Percentiles rank a stretch among this genome's conserved stretches.
These are phyloP conservation scores for Leucocoprinus sp. DNA, from an alignment of 768 basidiomycete species.

Conservation along the genomic window DNA sequence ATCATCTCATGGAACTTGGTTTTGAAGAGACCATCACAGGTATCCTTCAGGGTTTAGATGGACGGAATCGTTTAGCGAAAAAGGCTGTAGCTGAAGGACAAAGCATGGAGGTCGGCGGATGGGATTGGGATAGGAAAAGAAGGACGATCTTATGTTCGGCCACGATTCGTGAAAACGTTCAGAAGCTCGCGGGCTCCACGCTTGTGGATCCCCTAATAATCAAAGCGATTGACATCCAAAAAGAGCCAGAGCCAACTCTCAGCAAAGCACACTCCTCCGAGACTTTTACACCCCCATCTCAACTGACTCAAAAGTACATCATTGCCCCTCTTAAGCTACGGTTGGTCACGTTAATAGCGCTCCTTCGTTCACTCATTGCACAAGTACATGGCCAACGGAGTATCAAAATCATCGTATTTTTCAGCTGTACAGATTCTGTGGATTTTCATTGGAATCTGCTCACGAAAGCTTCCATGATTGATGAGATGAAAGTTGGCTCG, in stretches of 20 bases:
- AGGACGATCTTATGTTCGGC: constrained; percentile 94
- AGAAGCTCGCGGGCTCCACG: constrained; percentile 82
- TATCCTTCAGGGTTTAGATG: constrained; percentile 82
- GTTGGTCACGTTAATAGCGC: constrained; percentile 82
- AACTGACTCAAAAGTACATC: constrained; percentile 86
- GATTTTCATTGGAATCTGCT: constrained; percentile 93
- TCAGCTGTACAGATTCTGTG: constrained; percentile 96
- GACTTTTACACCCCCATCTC: constrained; percentile 84
- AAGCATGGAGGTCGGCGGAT: constrained; percentile 68
- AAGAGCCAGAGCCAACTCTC: constrained; percentile 15
- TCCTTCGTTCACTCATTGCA: constrained; percentile 73
- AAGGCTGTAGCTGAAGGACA: constrained; percentile 61
- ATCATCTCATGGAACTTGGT: constrained; percentile 94
- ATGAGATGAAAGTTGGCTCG: constrained; percentile 16
- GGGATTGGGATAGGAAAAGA: constrained; percentile 74
- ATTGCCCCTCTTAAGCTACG: constrained; percentile 88
- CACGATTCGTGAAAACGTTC: constrained; percentile 91
- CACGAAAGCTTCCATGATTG: constrained; percentile 60
- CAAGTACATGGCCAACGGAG: constrained; percentile 44
- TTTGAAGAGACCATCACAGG: constrained; percentile 94
- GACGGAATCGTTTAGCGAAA: constrained; percentile 63
- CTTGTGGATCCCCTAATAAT: constrained; percentile 76
- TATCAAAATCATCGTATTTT: constrained; percentile 85
- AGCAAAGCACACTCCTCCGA: constrained; percentile 13
- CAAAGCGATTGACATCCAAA: constrained; percentile 57